phyloP scores from a whole-genome alignment of 2,329 filamentous ascomycete species.

The Fusarium napiforme region DNA sequence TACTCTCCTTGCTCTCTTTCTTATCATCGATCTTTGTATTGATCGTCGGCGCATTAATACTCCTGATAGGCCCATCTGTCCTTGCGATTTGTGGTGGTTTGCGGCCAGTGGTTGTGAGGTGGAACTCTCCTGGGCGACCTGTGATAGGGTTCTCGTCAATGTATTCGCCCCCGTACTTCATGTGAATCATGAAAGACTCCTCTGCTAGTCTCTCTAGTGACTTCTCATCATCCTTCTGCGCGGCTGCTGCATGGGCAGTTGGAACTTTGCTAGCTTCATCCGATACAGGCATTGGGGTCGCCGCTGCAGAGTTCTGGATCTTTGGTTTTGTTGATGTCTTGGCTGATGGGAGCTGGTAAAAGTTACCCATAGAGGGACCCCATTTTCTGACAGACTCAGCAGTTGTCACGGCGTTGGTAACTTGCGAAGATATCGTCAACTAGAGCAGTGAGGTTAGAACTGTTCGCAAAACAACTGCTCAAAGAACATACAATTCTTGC shows the following conservation, averaged over 20 bases:
- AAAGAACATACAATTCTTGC: conserved; percentile 63
- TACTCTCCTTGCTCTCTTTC: conserved; percentile 60
- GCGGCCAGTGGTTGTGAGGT: conserved; percentile 70
- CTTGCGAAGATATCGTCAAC: conserved; percentile 66
- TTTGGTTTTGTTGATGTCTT: conserved; percentile 44
- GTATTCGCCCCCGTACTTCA: conserved; percentile 71
- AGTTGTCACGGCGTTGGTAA: conserved; percentile 63
- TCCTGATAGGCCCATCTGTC: conserved; percentile 47
- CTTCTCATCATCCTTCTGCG: conserved; percentile 53
- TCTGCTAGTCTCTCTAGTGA: conserved; percentile 63
- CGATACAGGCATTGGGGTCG: conserved; percentile 57
- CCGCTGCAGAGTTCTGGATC: conserved; percentile 56
- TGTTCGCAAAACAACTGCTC: neutral
- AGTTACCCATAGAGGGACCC: conserved; percentile 65
- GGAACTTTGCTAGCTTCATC: conserved; percentile 49
- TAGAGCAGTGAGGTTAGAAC: conserved; percentile 42
- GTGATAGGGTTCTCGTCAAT: conserved; percentile 77
- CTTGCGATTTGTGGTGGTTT: conserved; percentile 53
- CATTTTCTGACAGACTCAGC: conserved; percentile 64
- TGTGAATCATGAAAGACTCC: conserved; percentile 67
- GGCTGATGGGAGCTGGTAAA: conserved; percentile 57
- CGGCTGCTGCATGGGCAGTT: conserved; percentile 29
- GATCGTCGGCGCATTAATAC: conserved; percentile 51
- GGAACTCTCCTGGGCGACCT: conserved; percentile 72
- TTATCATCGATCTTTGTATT: conserved; percentile 58